Evolutionary conservation across 192 early-diverging fungal genomes (phyloP), one percentile per base, ranked within the genome.

Genomic region (Pilaira anomala): DNA sequence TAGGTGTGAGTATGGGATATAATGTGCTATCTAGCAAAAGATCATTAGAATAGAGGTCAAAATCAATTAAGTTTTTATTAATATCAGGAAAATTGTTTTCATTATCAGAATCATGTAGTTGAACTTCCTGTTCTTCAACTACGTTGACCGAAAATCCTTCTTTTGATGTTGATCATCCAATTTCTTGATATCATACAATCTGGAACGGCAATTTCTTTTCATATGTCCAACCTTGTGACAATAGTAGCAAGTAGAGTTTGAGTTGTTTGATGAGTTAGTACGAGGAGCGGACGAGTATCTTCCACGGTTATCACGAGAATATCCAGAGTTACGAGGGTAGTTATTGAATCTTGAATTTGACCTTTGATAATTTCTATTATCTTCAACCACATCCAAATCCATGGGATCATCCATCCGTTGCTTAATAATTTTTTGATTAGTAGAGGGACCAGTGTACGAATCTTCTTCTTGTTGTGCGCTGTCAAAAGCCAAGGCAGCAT

Each of bases 101-200:
- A 33, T 28, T 53, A 51, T 51, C 7, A 5, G 1, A 0, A n/a
- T n/a, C n/a, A 13, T 18, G 28, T 53, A 25, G 13, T 33, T 30
- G 51, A 53, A 14, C 51, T 53, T 53, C 51, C 51, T 30, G 51
- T 30, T 33, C 28, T 61, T 48, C 59, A 30, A 29, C 14, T 30
- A 46, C 44, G 28, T 48, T 46, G n/a, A 22, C 25, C 28, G 46
- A 61, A 61, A 61, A 61, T 8, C 59, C 59, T 48, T 24, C 54
- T 56, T 56, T 13, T 13, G n/a, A 8, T 48, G 29, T 21, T 18
- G 5, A 2, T 61, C 46, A 48, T 61, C 59, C 0, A 61, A 21
- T 18, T 49, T 22, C 12, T 33, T 49, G 6, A 61, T 61, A 18
- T 45, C 59, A 21, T 26, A 14, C 0, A 49, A 2, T 21, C 59